These are phyloP conservation scores for Blastobotrys malaysiensis DNA, from an alignment of 1,139 yeast genomes.

Conservation along the genomic window DNA sequence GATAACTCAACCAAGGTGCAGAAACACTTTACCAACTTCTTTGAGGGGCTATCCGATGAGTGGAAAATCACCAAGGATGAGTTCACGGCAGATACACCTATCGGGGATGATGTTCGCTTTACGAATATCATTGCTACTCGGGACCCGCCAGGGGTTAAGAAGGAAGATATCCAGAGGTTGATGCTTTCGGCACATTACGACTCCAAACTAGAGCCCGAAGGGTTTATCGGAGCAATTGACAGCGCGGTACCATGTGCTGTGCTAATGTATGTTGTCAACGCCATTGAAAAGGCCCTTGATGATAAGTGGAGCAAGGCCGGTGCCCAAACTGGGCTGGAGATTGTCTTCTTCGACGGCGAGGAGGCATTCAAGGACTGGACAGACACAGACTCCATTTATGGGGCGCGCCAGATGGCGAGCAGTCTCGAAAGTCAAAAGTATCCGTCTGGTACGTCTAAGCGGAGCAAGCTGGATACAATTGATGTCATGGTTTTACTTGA, in stretches of 20 bases:
- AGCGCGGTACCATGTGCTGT: constrained; percentile 54
- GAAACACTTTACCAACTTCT: constrained; percentile 33
- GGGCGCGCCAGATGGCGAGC: constrained; percentile 46
- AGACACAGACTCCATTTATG: constrained; percentile 48
- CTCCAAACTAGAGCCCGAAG: constrained; percentile 44
- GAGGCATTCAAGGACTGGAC: constrained; percentile 51
- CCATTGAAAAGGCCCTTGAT: constrained; percentile 29
- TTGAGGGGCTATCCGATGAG: constrained; percentile 20
- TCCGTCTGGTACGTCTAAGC: constrained; percentile 14
- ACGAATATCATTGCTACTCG: constrained; percentile 41
- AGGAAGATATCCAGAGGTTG: constrained; percentile 31
- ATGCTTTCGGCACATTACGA: constrained; percentile 54
- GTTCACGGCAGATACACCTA: constrained; percentile 38
- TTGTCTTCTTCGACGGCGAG: constrained; percentile 55
- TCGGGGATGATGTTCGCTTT: constrained; percentile 35
- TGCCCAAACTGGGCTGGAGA: constrained; percentile 37
- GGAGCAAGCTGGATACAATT: constrained; percentile 28
- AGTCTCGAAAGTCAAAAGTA: constrained; percentile 31
- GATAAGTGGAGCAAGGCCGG: constrained; percentile 22
- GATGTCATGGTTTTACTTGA: constrained; percentile 46
- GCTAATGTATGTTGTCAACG: constrained; percentile 41
- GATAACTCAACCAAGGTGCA: constrained; percentile 37
- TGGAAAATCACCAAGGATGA: constrained; percentile 42
- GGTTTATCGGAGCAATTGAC: constrained; percentile 55
- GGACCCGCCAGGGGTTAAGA: constrained; percentile 24